Base-by-base conservation (phyloP, 768 basidiomycete genomes). In the Xerocomellus chrysenteron region DNA sequence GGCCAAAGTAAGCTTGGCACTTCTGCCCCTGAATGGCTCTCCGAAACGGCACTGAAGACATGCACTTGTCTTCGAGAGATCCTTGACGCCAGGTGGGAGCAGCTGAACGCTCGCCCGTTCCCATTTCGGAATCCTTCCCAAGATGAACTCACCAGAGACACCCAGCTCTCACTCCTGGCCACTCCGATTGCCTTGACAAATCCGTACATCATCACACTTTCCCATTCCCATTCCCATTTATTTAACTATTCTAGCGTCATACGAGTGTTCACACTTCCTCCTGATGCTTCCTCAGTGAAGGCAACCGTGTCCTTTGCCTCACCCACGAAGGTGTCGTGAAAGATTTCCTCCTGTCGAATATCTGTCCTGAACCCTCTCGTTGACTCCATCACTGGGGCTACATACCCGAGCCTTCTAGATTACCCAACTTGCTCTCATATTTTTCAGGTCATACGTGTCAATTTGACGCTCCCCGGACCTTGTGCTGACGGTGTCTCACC, bases 221-320 rank as follows among this genome's bases (percentile, higher is more conserved):
- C 0, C 24, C 10, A 6, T 10, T 21, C 5, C n/a, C 9, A 3
- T 21, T 21, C 21, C 4, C 4, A 7, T 26, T n/a, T n/a, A 21
- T 21, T 21, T 21, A 21, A 21, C 21, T 21, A 21, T 21, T 21
- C 21, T 21, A 28, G 2, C 26, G 26, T 44, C 10, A 16, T 53
- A 10, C 47, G 49, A 14, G 32, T 16, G 14, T 54, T 59, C 33
- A 17, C 33, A 10, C 21, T 54, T 36, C 46, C 49, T n/a, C 19
- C 26, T 3, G 28, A 55, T 24, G 8, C 21, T 21, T 21, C 21
- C 1, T 21, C 21, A 21, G 21, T 26, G 6, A 7, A 48, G 26
- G 16, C 10, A 12, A 11, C 10, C 3, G 11, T 16, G 7, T 4
- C 14, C 24, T 59, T 37, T 24, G 16, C 6, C 43, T 47, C 28